Evolutionary conservation across 768 basidiomycete genomes (phyloP), one percentile per base, ranked within the genome.

Genomic region (Exidia glandulosa): DNA sequence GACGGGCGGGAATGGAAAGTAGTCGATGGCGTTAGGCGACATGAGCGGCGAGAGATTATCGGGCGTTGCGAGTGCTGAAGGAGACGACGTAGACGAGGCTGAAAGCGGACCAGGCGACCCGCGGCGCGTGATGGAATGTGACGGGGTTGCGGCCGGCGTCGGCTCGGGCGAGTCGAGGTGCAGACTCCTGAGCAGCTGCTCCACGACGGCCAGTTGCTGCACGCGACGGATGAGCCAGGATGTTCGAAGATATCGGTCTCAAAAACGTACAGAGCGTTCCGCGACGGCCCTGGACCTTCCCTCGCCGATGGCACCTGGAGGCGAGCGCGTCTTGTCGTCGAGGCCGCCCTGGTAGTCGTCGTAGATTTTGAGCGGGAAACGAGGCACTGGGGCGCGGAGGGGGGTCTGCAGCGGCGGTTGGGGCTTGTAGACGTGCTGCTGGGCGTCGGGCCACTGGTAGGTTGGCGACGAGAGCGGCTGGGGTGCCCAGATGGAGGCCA

Each of bases 401-500:
- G n/a, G n/a, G n/a, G n/a, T n/a, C n/a, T n/a, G n/a, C n/a, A n/a
- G n/a, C n/a, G n/a, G 29, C 27, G 30, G 48, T 25, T 50, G 47
- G 41, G 16, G 19, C n/a, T 59, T 34, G 47, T 30, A 27, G 2
- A 3, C 6, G 31, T 19, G 59, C 75, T 75, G 62, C 68, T 77
- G 60, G 36, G 85, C 75, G 61, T 77, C 77, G 25, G 87, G 85
- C 88, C 88, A 91, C 13, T 82, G 79, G 4, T 76, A 67, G 23
- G 85, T 85, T 16, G 80, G 78, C 4, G 81, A 80, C 69, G 36
- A 54, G 34, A 85, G 87, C 3, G 87, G 86, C 68, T 86, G 87
- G 6, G 88, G 88, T 1, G 89, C 89, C 88, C 88, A 91, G 63
- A 91, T 90, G 57, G 87, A 88, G 12, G 50, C 30, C 50, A 27